Base-by-base conservation (phyloP, 352 stramenopile species). In the Globisporangium recalcitrans region DNA sequence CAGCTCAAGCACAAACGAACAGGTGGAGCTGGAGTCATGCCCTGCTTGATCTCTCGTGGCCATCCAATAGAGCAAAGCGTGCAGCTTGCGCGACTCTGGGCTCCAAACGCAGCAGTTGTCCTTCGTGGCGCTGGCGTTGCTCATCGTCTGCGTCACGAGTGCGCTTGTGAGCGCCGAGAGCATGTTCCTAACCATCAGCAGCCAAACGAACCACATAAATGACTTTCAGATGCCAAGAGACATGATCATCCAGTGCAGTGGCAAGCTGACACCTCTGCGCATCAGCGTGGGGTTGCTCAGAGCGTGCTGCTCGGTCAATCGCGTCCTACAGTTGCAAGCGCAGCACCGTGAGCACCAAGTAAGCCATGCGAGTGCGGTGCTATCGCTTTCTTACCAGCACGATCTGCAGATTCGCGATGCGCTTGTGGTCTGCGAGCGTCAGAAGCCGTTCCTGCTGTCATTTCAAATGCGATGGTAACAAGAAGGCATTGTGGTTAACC, bases 71-170 rank as follows among this genome's bases (percentile, higher is more conserved):
- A 92, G 64, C 38, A 92, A 48, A 4, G 59, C 11, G 9, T 85
- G 65, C 21, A 78, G 48, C 32, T 90, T 92, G 26, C 68, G 67
- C 3, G 80, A 75, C 29, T 81, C 64, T 4, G 49, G 7, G 0
- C 60, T 73, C 83, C 79, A 92, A 32, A 87, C 68, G 24, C 78
- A 92, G 47, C 69, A 68, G 26, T 89, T 92, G 9, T 56, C 44
- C 38, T 77, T 82, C 21, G 78, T 83, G 24, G 68, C 61, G 8
- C 55, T 65, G 48, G 78, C 85, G 44, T 75, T 70, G 49, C 62
- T 61, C 38, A 78, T 75, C 11, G 68, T 71, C 47, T 83, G 78
- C 51, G 67, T 70, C 8, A 81, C 74, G 27, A 82, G 58, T 10
- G 80, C 59, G 19, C 32, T 67, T 31, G 67, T 72, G 36, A 92